Evolutionary conservation across 192 early-diverging fungal genomes (phyloP), one percentile per base, ranked within the genome.

Genomic region (Linnemannia schmuckeri): DNA sequence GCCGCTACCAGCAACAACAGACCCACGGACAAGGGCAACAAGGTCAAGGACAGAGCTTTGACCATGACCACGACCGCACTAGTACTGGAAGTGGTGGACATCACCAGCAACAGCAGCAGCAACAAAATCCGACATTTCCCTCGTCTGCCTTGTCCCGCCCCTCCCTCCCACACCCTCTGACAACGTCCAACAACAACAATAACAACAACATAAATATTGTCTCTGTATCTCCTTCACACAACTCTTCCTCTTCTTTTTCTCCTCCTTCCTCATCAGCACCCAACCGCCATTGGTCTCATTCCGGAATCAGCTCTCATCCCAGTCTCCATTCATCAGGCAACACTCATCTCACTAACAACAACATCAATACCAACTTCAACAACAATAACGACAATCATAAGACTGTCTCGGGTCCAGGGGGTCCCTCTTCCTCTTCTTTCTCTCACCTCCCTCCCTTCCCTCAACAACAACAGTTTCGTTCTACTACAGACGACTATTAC

Each of bases 331-430:
- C 61, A 27, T 12, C 61, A 27, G 27, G 1, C n/a, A 66, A 66
- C 30, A 33, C 61, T 33, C 61, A 66, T 66, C 61, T 30, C 54
- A 37, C 12, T 47, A 54, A 30, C 12, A 54, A 78, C 68, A 24
- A 30, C 41, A 80, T 20, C 33, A 80, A 44, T 37, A 20, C 10
- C 76, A 61, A 70, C 69, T n/a, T n/a, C n/a, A n/a, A 47, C 35
- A 82, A 24, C 80, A 82, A 42, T 49, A 72, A 17, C 75, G 76
- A 20, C 57, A 37, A 5, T 54, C 63, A 35, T 46, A 77, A 46
- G 42, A 27, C 13, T 33, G 61, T 66, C 30, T 33, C 30, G 61
- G 61, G 61, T 33, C 8, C 61, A 66, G 10, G 27, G 0, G 27
- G 1, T 66, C 27, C 61, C 12, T 66, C 61, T 66, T 33, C 61